Evolutionary conservation across 768 basidiomycete species (phyloP), one percentile per base, ranked within the genome.

Genomic region (Tulasnella sp.): DNA sequence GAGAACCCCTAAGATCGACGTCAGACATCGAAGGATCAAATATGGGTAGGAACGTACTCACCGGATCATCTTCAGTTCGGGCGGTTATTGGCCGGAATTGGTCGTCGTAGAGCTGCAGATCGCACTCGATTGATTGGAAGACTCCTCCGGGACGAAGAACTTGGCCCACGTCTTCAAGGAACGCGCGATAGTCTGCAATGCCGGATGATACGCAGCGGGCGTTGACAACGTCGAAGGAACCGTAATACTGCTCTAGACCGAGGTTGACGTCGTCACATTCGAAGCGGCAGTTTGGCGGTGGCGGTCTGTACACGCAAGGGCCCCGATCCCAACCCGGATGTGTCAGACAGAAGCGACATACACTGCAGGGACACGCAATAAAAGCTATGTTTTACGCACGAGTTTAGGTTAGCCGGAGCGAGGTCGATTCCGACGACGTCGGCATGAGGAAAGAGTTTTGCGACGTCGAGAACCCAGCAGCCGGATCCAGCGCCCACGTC

Each of bases 401-500:
- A 19, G 7, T n/a, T 36, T 7, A 74, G 49, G 38, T 74, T 74
- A 6, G 72, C 49, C 5, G 49, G 72, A 12, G 49, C 72, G 38
- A 74, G 72, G 49, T 74, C 72, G 25, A 74, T 52, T 29, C 72
- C 72, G 49, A 74, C 72, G 12, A 74, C 72, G 29, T 74, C 49
- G 25, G 54, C 49, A 36, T 74, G 72, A 5, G 72, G 72, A 49
- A 74, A 74, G 15, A 29, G 45, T 9, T 38, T 45, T 15, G 22
- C 72, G 29, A 54, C 52, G 31, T 74, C 49, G 25, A 74, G 19
- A 7, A 52, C 34, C 75, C 75, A 76, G 14, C 25, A 25, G 12
- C 75, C 75, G 7, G 75, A 76, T 11, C 75, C 75, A 1, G 75
- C 39, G 39, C 75, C 75, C 29, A 76, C 67, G 40, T 76, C 75